A percentile compares a stretch with the other conserved stretches of the same genome.
phyloP scores from a whole-genome alignment of 164 flowering plant species.

The Akebia trifoliata region DNA sequence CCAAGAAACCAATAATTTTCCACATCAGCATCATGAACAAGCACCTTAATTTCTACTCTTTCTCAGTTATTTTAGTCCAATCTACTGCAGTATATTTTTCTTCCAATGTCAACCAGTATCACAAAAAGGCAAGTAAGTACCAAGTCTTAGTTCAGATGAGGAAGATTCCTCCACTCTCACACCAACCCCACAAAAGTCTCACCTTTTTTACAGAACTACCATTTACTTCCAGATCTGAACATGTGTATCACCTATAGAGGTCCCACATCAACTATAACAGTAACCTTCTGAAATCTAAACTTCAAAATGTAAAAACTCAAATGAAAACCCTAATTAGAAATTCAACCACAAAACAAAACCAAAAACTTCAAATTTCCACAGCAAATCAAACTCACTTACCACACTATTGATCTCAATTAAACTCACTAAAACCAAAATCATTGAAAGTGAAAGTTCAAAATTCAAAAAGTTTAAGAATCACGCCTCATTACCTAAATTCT shows the following conservation, averaged over 20 bases:
- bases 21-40: constrained; percentile 1
- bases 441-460: neutral
- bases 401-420: constrained; percentile 1
- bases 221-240: constrained; percentile 35
- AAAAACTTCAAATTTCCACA: constrained; percentile 3
- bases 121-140: constrained; percentile 23
- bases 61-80: neutral
- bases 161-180: constrained; percentile 32
- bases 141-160: constrained; percentile 22
- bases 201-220: constrained; percentile 22
- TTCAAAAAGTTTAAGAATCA: too few relatives aligned
- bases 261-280: constrained; percentile 38
- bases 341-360: neutral
- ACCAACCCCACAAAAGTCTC: constrained; percentile 30
- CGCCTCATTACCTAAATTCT: constrained; percentile 43
- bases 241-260: constrained; percentile 33
- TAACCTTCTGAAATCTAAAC: constrained; percentile 10
- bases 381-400: constrained; percentile 7
- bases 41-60: neutral
- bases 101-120: neutral
- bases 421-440: neutral
- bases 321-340: neutral
- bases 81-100: neutral
- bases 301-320: neutral
- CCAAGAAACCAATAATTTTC: neutral